Conservation (phyloP, 805 yeast genomes). For the Nakazawaea anatomiae region DNA sequence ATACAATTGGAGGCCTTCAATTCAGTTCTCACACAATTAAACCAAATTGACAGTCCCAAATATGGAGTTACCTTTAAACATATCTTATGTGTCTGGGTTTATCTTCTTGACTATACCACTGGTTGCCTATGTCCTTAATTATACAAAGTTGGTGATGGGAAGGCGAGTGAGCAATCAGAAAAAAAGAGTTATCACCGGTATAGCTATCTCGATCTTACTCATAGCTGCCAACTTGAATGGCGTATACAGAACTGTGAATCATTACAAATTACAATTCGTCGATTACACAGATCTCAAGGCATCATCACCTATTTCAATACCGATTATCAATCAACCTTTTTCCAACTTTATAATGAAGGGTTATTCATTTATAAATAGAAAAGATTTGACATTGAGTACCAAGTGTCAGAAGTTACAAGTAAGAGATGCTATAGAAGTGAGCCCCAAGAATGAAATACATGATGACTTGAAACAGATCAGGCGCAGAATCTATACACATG, state of each 20-base stretch:
- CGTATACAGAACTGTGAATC: conserved; percentile 1
- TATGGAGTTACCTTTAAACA: too few species aligned
- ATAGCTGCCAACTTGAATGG: conserved; percentile 2
- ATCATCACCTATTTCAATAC: conserved; percentile 4
- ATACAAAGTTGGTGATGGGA: conserved; percentile 1
- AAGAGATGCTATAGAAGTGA: conserved; percentile 2
- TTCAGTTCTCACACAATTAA: too few species aligned
- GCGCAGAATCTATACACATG: conserved; percentile 1
- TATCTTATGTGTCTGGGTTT: too few species aligned
- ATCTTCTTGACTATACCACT: not conserved
- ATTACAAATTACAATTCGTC: conserved; percentile 5
- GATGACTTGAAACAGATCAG: conserved; percentile 7
- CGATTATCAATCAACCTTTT: conserved; percentile 4
- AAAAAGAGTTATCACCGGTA: not conserved
- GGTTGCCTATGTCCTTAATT: not conserved
- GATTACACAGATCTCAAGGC: conserved; percentile 1
- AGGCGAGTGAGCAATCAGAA: not conserved
- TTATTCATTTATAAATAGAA: conserved; percentile 5
- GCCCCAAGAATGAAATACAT: conserved; percentile 2
- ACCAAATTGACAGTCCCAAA: too few species aligned
- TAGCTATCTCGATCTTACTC: not conserved
- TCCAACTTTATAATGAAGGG: conserved; percentile 7
- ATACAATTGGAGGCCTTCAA: too few species aligned
- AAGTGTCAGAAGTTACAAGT: conserved; percentile 3
- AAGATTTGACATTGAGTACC: not conserved